These are phyloP conservation scores for Marchantia polymorpha DNA, from an alignment of 225 moss, liverwort and hornwort species.

Conservation along the genomic window DNA sequence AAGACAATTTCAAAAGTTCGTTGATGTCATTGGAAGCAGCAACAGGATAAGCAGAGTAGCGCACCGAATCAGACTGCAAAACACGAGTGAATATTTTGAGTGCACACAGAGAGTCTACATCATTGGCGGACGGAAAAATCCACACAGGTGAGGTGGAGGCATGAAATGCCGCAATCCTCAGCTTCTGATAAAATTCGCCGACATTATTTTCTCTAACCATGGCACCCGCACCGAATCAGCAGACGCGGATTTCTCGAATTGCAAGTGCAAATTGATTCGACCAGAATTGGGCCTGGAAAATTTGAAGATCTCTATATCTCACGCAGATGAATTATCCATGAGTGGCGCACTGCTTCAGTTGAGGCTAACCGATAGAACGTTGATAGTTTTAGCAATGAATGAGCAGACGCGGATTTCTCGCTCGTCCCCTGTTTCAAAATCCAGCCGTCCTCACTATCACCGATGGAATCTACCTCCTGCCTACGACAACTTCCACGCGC, in stretches of 20 bases:
- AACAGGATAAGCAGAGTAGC: conserved; percentile 87
- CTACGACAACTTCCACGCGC: background rate
- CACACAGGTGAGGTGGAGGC: conserved; percentile 62
- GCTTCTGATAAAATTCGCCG: conserved; percentile 72
- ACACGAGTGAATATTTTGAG: conserved; percentile 65
- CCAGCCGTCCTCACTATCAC: background rate
- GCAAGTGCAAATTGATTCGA: too few relatives aligned
- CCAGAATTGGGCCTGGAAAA: too few relatives aligned
- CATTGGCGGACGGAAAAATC: conserved; percentile 83
- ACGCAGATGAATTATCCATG: too few relatives aligned
- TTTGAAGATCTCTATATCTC: too few relatives aligned
- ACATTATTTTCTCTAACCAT: conserved; percentile 87
- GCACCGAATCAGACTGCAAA: conserved; percentile 68
- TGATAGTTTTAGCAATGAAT: too few relatives aligned
- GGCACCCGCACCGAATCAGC: background rate
- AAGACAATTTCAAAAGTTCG: conserved; percentile 45
- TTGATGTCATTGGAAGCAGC: conserved; percentile 67
- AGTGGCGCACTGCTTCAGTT: too few relatives aligned
- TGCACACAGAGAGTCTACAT: conserved; percentile 80
- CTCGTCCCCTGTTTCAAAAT: background rate
- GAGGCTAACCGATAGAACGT: too few relatives aligned
- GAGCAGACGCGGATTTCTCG: too few relatives aligned
- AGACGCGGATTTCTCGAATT: too few relatives aligned
- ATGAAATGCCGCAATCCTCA: conserved; percentile 58
- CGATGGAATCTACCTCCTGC: background rate